Base-by-base conservation (phyloP, 225 moss, liverwort and hornwort species). In the Physcomitrellopsis africana region DNA sequence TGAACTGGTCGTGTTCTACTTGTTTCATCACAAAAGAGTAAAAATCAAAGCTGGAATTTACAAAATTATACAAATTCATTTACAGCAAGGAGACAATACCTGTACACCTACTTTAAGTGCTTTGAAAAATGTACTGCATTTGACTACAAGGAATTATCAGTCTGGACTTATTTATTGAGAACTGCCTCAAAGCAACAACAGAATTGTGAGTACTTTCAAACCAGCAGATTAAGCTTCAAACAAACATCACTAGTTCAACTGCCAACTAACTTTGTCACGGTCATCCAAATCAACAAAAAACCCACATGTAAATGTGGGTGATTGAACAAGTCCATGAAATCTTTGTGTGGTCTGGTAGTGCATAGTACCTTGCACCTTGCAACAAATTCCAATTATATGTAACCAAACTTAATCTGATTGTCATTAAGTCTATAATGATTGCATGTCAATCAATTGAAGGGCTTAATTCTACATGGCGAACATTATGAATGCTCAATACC, bases 381-480 rank as follows among this genome's bases (percentile, higher is more conserved):
- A 84, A 78, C 97, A 99, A 75, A 99, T 99, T 61, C 95, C 97
- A 54, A 95, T 80, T 46, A 99, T 92, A 86, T 99, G 83, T 71
- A 63, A 75, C 83, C 83, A 60, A 82, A 19, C 67, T 49, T 66
- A 69, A 75, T 27, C 24, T 72, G 70, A 74, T 11, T 82, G 71
- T 77, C 83, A 84, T 57, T 67, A 67, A 7, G 53, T 54, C 22
- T 52, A 52, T 13, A 26, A 22, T 47, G 53, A 32, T 53, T 51
- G 51, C 19, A 75, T 15, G 17, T 46, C 44, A 41, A 59, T 61
- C 55, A 65, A 62, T 44, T 14, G 18, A 44, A 29, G 11, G 57
- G 75, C 43, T 55, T 54, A 15, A 19, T 6, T 32, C 52, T 47
- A 70, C 60, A 15, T 67, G 11, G 12, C 42, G 27, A 17, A 29